Conservation (phyloP, 306 rosid genomes). For the Trifolium subterraneum region DNA sequence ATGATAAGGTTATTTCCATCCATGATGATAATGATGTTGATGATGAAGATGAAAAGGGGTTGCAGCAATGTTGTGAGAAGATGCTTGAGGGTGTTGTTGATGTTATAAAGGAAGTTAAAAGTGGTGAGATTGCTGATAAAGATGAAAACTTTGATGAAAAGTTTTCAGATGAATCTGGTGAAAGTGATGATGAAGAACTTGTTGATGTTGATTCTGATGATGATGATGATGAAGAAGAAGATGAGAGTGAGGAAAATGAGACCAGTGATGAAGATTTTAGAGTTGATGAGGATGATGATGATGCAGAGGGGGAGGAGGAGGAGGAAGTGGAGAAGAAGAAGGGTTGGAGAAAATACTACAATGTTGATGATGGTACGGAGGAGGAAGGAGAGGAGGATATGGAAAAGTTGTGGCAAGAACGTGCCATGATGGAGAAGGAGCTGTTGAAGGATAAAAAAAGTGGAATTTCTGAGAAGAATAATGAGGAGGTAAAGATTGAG, state of each 20-base stretch:
- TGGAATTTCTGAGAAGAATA: background rate
- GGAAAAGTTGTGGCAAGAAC: too few relatives aligned
- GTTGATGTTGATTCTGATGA: background rate
- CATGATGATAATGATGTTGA: background rate
- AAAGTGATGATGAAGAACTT: background rate
- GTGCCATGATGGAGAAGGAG: background rate
- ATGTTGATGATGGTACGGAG: too few relatives aligned
- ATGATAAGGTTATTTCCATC: background rate
- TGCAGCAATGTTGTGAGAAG: background rate
- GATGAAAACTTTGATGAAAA: background rate
- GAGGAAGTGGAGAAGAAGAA: too few relatives aligned
- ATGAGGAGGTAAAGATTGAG: background rate
- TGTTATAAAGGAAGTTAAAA: background rate
- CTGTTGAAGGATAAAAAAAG: background rate
- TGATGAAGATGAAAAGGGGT: background rate
- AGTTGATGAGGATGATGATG: background rate
- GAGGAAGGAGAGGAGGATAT: too few relatives aligned
- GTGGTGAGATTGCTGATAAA: background rate
- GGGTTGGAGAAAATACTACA: too few relatives aligned
- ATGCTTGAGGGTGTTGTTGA: background rate
- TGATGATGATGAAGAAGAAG: background rate
- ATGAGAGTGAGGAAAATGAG: background rate
- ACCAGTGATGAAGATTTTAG: conserved; percentile 1
- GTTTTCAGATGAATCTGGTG: background rate
- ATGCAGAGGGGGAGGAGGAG: background rate